Conservation (phyloP, 2,329 filamentous ascomycete species). For the Colletotrichum trifolii region DNA sequence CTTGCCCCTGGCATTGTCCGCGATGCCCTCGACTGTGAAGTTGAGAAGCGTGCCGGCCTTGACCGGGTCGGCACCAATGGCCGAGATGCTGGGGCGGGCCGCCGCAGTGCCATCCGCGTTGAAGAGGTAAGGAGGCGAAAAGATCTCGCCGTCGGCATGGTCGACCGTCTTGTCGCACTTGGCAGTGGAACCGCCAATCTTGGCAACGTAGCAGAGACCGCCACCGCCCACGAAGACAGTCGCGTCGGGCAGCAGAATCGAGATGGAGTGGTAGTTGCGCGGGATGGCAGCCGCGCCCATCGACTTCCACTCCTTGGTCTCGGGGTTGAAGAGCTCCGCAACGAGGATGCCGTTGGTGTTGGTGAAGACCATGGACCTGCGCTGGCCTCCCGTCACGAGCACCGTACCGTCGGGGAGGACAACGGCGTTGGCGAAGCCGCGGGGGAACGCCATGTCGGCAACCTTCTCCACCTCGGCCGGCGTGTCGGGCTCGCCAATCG, state of each 20-base stretch:
- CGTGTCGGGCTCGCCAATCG: slow-evolving; percentile 49
- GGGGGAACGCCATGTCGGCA: slow-evolving; percentile 48
- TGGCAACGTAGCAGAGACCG: slow-evolving; percentile 57
- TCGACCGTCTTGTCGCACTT: slow-evolving; percentile 56
- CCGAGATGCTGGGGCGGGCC: slow-evolving; percentile 54
- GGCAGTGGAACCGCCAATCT: slow-evolving; percentile 35
- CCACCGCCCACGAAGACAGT: slow-evolving; percentile 63
- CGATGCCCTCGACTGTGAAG: slow-evolving; percentile 48
- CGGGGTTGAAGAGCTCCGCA: slow-evolving; percentile 60
- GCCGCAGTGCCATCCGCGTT: slow-evolving; percentile 53
- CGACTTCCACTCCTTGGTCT: slow-evolving; percentile 50
- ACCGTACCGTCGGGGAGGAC: slow-evolving; percentile 61
- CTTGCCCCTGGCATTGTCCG: slow-evolving; percentile 36
- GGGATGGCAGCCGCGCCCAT: slow-evolving; percentile 52
- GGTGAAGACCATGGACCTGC: slow-evolving; percentile 54
- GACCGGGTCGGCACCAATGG: slow-evolving; percentile 42
- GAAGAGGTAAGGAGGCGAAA: slow-evolving; percentile 66
- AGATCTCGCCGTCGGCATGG: slow-evolving; percentile 67
- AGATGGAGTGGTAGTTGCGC: slow-evolving; percentile 62
- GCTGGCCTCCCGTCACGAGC: slow-evolving; percentile 60
- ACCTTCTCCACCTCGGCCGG: slow-evolving; percentile 43
- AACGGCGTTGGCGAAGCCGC: slow-evolving; percentile 58
- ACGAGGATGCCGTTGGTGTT: slow-evolving; percentile 54
- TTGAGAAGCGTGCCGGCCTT: slow-evolving; percentile 40
- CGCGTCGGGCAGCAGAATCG: slow-evolving; percentile 61